Percentiles rank a stretch among this genome's conserved stretches.
Conservation (phyloP, 495 filamentous ascomycete species). For the Penicillium salamii region DNA sequence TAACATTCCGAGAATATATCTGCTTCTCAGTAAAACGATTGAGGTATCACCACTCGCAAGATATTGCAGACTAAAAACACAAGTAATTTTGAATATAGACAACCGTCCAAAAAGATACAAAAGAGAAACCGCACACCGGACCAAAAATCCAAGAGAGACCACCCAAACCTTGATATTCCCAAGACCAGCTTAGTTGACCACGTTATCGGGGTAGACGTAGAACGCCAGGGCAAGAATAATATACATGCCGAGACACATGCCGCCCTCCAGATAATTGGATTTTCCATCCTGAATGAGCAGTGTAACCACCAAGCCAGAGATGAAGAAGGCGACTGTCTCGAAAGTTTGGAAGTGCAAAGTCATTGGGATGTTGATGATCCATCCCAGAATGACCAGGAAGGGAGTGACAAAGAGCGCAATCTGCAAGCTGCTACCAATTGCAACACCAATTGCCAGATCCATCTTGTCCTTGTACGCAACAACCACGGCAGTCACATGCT, state of each 20-base stretch:
- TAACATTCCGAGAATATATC: no score
- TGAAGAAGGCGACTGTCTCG: conserved; percentile 90
- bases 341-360: conserved; percentile 89
- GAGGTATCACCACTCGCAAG: no score
- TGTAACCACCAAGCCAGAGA: conserved; percentile 85
- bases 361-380: conserved; percentile 83
- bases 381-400: conserved; percentile 85
- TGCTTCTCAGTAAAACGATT: no score
- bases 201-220: conserved; percentile 78
- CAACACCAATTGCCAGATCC: conserved; percentile 93
- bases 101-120: background rate
- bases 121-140: background rate
- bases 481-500: conserved; percentile 92
- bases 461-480: conserved; percentile 96
- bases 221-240: conserved; percentile 87
- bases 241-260: conserved; percentile 78
- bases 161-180: background rate
- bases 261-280: conserved; percentile 92
- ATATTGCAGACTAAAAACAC: background rate
- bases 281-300: conserved; percentile 93
- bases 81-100: conserved; percentile 9
- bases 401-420: conserved; percentile 93
- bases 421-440: conserved; percentile 90
- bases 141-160: background rate
- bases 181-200: background rate